A percentile compares a stretch with the other conserved stretches of the same genome.
phyloP scores from a whole-genome alignment of 1,284 basidiomycete genomes.

The Entoloma clypeatum region DNA sequence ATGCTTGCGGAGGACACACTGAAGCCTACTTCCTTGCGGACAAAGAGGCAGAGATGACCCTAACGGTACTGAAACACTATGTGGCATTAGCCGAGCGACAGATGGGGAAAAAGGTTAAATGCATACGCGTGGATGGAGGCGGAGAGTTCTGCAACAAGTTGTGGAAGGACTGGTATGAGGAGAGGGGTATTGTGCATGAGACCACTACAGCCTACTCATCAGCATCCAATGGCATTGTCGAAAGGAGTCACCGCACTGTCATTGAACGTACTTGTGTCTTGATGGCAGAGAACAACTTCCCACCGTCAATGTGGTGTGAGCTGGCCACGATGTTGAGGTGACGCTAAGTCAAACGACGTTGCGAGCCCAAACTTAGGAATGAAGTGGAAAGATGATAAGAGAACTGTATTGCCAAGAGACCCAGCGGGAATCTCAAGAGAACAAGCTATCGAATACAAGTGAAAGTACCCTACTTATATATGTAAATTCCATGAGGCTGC shows the following conservation, averaged over 20 bases:
- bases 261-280: slow-evolving; percentile 22
- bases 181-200: slow-evolving; percentile 24
- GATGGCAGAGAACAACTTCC: slow-evolving; percentile 16
- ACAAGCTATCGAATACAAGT: too few species aligned
- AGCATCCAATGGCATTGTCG: slow-evolving; percentile 24
- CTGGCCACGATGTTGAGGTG: too few species aligned
- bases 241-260: slow-evolving; percentile 27
- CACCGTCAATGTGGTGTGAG: too few species aligned
- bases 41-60: not conserved
- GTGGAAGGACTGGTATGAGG: slow-evolving; percentile 14
- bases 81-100: slow-evolving; percentile 19
- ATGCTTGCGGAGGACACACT: slow-evolving; percentile 10
- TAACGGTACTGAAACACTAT: slow-evolving; percentile 12
- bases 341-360: too few species aligned
- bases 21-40: not conserved
- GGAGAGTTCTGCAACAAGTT: slow-evolving; percentile 17
- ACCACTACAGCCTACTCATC: slow-evolving; percentile 21
- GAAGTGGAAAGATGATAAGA: too few species aligned
- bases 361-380: too few species aligned
- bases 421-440: too few species aligned
- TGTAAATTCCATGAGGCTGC: too few species aligned
- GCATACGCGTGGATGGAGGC: slow-evolving; percentile 17
- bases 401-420: too few species aligned
- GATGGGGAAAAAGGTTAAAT: slow-evolving; percentile 20
- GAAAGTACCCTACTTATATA: too few species aligned